Evolutionary conservation across 164 flowering plant species (phyloP).

Genomic region (Amborella trichopoda): DNA sequence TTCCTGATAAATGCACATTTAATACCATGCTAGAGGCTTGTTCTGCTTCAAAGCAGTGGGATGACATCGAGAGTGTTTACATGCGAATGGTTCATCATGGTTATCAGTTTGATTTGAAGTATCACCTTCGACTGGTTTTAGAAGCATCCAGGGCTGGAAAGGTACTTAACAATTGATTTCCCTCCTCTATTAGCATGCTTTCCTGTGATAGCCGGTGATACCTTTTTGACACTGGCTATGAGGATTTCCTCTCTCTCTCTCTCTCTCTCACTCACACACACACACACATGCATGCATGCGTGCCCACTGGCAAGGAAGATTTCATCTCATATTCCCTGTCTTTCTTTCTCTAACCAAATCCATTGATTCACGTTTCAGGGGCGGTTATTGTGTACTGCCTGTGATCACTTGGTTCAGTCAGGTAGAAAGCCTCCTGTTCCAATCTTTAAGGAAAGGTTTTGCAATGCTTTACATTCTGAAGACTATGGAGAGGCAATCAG

Average conservation of each 20-base stretch:
- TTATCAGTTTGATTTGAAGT: conserved; percentile 60
- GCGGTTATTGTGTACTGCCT: conserved; percentile 54
- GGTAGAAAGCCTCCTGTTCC: conserved; percentile 37
- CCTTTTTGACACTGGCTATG: not conserved
- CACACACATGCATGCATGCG: not conserved
- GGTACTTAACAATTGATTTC: conserved; percentile 27
- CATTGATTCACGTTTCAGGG: conserved; percentile 21
- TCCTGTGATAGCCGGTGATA: not conserved
- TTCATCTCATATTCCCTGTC: too few species aligned
- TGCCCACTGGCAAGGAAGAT: too few species aligned
- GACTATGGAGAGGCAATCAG: conserved; percentile 42
- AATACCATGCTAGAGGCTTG: conserved; percentile 72
- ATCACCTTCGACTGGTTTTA: conserved; percentile 60
- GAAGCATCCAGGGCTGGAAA: conserved; percentile 70
- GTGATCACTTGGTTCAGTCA: conserved; percentile 42
- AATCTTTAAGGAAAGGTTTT: conserved; percentile 58
- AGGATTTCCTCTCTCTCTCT: not conserved
- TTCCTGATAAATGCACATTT: conserved; percentile 67
- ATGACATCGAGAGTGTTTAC: conserved; percentile 52
- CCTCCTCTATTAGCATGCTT: not conserved
- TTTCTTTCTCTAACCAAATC: not conserved
- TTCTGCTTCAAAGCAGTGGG: conserved; percentile 45
- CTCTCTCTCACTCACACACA: not conserved
- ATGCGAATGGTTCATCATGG: conserved; percentile 55
- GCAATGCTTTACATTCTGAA: conserved; percentile 37